Conservation (phyloP, 2,329 filamentous ascomycete species). For the Berkeleyomyces rouxiae region DNA sequence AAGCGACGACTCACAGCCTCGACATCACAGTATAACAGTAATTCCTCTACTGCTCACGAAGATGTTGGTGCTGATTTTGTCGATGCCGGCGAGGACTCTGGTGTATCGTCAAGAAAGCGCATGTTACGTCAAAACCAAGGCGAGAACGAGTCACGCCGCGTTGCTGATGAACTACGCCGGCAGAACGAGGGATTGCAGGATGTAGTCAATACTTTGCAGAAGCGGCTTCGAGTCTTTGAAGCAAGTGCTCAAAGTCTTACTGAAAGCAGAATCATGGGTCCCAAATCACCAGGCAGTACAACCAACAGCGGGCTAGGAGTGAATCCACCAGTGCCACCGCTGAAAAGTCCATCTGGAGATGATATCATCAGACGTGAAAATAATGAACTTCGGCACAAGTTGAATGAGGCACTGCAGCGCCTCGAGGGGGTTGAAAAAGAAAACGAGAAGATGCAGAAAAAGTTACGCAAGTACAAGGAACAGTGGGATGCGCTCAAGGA, state of each 20-base stretch:
- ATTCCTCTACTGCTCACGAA: constrained; percentile 28
- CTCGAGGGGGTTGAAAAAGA: constrained; percentile 50
- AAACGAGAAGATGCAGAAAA: constrained; percentile 37
- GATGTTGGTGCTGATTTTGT: constrained; percentile 75
- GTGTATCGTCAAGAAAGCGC: constrained; percentile 17
- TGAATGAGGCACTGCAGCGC: constrained; percentile 40
- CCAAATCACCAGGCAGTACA: constrained; percentile 32
- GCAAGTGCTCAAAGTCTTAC: constrained; percentile 78
- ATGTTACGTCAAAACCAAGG: constrained; percentile 26
- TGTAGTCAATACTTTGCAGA: constrained; percentile 71
- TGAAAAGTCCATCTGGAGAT: constrained; percentile 16
- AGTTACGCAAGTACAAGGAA: constrained; percentile 40
- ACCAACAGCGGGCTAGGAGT: constrained; percentile 13
- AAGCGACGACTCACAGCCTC: constrained; percentile 41
- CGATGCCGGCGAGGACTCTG: constrained; percentile 51
- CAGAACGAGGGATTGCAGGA: constrained; percentile 79
- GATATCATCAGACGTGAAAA: constrained; percentile 32
- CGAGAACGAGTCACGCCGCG: constrained; percentile 43
- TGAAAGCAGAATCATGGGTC: constrained; percentile 55
- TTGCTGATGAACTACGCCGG: constrained; percentile 61
- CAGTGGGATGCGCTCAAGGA: constrained; percentile 46
- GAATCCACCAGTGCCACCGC: not conserved
- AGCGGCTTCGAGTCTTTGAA: constrained; percentile 83
- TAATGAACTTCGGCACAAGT: constrained; percentile 50
- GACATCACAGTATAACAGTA: constrained; percentile 30